Evolutionary conservation across 169 alveolate genomes (phyloP).

Genomic region (Plasmodium vinckei): DNA sequence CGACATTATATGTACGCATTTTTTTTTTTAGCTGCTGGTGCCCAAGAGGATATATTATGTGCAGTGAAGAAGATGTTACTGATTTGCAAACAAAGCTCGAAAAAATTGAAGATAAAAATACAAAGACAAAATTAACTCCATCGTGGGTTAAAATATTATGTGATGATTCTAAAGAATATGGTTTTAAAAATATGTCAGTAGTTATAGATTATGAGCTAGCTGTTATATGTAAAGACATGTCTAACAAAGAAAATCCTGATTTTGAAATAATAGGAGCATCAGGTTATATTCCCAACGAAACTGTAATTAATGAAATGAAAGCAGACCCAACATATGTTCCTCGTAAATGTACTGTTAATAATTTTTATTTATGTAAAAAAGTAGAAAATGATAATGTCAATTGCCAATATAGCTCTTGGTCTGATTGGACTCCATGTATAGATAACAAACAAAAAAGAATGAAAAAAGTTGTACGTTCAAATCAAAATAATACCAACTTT

Average conservation of each 20-base stretch:
- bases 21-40: conserved; percentile 67
- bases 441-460: conserved; percentile 25
- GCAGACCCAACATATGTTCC: conserved; percentile 37
- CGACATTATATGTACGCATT: too few relatives aligned
- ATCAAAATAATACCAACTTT: conserved; percentile 30
- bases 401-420: conserved; percentile 54
- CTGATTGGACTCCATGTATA: conserved; percentile 51
- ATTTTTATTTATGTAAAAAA: conserved; percentile 60
- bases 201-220: conserved; percentile 69
- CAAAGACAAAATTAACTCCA: conserved; percentile 30
- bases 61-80: conserved; percentile 69
- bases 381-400: conserved; percentile 58
- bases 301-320: conserved; percentile 6
- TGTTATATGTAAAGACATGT: conserved; percentile 46
- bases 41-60: conserved; percentile 74
- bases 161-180: conserved; percentile 43
- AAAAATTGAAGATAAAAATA: conserved; percentile 19
- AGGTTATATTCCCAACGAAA: conserved; percentile 36
- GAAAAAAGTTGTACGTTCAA: conserved; percentile 49
- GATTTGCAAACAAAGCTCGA: conserved; percentile 42
- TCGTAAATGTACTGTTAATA: conserved; percentile 68
- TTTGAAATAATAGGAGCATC: conserved; percentile 71
- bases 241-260: conserved; percentile 17
- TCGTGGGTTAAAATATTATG: conserved; percentile 54
- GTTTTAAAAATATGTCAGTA: conserved; percentile 73